Conservation (phyloP, 202 grass and related monocot species). For the Brachypodium distachyon region DNA sequence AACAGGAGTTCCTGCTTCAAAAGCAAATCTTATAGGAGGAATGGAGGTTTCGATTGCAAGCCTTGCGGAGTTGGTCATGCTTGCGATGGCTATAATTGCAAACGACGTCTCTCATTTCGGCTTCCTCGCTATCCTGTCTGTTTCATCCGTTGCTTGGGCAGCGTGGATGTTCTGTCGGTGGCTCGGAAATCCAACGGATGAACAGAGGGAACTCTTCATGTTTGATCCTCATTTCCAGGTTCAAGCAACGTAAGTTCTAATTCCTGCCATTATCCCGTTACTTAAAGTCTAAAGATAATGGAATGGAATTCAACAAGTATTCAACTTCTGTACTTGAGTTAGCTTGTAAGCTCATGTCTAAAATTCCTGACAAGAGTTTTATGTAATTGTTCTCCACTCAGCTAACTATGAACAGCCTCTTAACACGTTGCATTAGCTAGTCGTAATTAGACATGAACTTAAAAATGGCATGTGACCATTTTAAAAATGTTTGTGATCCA, state of each 20-base stretch:
- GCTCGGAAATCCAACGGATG: constrained; percentile 84
- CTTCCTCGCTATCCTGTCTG: constrained; percentile 73
- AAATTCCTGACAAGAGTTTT: background rate
- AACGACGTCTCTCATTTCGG: constrained; percentile 90
- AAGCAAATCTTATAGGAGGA: constrained; percentile 90
- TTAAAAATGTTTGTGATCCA: background rate
- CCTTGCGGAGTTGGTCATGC: constrained; percentile 89
- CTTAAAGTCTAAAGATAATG: background rate
- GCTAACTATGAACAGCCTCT: background rate
- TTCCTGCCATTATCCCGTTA: background rate
- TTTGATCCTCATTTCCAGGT: constrained; percentile 54
- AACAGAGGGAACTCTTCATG: constrained; percentile 76
- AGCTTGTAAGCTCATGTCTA: background rate
- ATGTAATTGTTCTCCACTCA: background rate
- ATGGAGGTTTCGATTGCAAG: constrained; percentile 96
- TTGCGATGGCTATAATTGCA: constrained; percentile 81
- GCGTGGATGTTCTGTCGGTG: constrained; percentile 84
- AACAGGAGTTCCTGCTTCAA: constrained; percentile 70
- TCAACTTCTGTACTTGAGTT: background rate
- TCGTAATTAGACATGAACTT: background rate
- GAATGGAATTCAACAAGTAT: background rate
- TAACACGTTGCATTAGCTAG: background rate
- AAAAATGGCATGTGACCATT: background rate
- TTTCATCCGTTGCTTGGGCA: constrained; percentile 60
- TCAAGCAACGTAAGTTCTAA: constrained; percentile 31